A percentile compares a stretch with the other conserved stretches of the same genome.
Conservation (phyloP, 805 yeast species). For the Ogataea ganodermae region DNA sequence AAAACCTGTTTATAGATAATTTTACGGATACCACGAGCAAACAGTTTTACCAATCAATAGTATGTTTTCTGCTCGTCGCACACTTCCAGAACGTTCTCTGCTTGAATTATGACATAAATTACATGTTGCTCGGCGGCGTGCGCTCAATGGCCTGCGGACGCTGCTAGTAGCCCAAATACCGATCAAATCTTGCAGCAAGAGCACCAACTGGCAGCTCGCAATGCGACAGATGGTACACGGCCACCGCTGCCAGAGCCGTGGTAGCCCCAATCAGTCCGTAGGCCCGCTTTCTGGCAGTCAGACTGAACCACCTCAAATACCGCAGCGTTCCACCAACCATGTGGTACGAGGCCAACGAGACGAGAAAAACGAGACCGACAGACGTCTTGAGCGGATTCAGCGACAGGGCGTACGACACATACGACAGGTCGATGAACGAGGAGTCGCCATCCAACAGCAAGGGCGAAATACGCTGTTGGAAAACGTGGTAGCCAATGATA, state of each 20-base stretch:
- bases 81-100: too few relatives aligned
- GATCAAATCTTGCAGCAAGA: slow-evolving; percentile 24
- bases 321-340: slow-evolving; percentile 52
- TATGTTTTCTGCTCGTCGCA: too few relatives aligned
- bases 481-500: slow-evolving; percentile 47
- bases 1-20: too few relatives aligned
- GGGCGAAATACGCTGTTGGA: slow-evolving; percentile 53
- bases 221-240: slow-evolving; percentile 33
- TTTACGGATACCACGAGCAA: too few relatives aligned
- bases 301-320: slow-evolving; percentile 43
- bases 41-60: too few relatives aligned
- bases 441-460: slow-evolving; percentile 64
- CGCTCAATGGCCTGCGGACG: too few relatives aligned
- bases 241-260: slow-evolving; percentile 39
- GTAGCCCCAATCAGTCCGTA: slow-evolving; percentile 42
- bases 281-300: slow-evolving; percentile 44
- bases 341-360: slow-evolving; percentile 52
- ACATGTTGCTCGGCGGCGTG: too few relatives aligned
- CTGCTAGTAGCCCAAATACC: slow-evolving; percentile 17
- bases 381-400: slow-evolving; percentile 8
- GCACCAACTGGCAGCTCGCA: slow-evolving; percentile 27
- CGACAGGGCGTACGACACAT: slow-evolving; percentile 43
- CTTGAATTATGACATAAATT: too few relatives aligned
- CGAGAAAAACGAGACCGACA: slow-evolving; percentile 38
- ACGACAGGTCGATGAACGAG: slow-evolving; percentile 53